Conservation (phyloP, 306 rosid genomes). For the Astragalus membranaceus region DNA sequence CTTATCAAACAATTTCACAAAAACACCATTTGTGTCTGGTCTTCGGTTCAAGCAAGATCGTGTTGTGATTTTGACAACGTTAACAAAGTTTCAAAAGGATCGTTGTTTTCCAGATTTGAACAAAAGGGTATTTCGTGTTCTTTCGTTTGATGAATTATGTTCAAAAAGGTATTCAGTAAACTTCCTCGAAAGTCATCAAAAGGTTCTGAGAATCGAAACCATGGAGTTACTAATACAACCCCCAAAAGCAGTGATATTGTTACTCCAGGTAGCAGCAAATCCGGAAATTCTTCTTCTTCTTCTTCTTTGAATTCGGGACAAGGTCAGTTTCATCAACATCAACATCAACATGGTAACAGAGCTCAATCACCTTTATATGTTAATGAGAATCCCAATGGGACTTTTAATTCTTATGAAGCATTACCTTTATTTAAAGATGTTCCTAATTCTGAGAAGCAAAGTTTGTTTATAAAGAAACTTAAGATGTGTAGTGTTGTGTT, state of each 20-base stretch:
- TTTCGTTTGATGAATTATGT: conserved; percentile 42
- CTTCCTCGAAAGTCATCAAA: conserved; percentile 57
- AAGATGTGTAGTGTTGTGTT: conserved; percentile 58
- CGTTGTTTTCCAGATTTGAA: background rate
- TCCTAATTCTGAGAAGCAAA: conserved; percentile 60
- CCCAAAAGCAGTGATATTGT: conserved; percentile 34
- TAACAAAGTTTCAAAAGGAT: background rate
- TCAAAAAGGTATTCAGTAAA: conserved; percentile 51
- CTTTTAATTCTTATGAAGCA: conserved; percentile 46
- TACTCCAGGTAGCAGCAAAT: conserved; percentile 27
- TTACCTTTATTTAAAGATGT: conserved; percentile 66
- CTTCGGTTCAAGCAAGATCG: background rate
- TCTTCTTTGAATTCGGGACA: conserved; percentile 35
- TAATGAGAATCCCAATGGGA: conserved; percentile 45
- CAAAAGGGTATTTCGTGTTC: background rate
- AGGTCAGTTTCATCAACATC: background rate
- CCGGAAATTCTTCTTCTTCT: conserved; percentile 34
- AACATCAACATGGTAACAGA: conserved; percentile 31
- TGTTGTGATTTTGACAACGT: background rate
- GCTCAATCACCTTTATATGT: conserved; percentile 19
- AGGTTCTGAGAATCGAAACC: conserved; percentile 38
- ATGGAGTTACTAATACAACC: conserved; percentile 7
- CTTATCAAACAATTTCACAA: background rate
- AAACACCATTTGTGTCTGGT: conserved; percentile 3
- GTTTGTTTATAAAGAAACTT: conserved; percentile 54